These are phyloP conservation scores for Gardenia jasminoides DNA, from an alignment of 257 asterid species.

Conservation along the genomic window DNA sequence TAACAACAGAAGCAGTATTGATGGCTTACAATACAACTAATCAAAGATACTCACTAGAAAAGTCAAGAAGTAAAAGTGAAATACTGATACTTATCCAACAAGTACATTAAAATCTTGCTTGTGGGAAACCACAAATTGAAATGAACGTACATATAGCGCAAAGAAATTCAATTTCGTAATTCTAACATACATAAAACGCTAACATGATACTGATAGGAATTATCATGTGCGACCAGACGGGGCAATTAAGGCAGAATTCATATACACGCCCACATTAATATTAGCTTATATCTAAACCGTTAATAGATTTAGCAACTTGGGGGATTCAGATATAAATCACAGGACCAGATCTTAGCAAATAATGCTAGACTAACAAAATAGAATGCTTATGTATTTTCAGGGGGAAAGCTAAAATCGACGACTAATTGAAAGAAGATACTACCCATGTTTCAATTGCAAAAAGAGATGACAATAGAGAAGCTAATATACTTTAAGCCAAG, in stretches of 20 bases:
- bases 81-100: neutral
- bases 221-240: neutral
- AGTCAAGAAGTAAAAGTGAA: neutral
- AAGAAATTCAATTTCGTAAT: neutral
- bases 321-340: slow-evolving; percentile 5
- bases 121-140: neutral
- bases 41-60: neutral
- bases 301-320: neutral
- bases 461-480: slow-evolving; percentile 19
- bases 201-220: neutral
- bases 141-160: neutral
- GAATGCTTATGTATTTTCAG: neutral
- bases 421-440: slow-evolving; percentile 29
- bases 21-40: neutral
- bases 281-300: neutral
- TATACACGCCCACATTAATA: neutral
- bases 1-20: slow-evolving; percentile 4
- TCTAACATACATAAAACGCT: neutral
- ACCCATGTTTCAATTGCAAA: slow-evolving; percentile 39
- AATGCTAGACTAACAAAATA: slow-evolving; percentile 14
- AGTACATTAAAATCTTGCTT: neutral
- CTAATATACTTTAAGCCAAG: slow-evolving; percentile 27
- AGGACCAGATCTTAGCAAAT: slow-evolving; percentile 35
- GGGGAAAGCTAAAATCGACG: neutral
- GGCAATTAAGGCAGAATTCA: neutral